phyloP scores from a whole-genome alignment of 257 asterid genomes.

The Leptodermis oblonga region DNA sequence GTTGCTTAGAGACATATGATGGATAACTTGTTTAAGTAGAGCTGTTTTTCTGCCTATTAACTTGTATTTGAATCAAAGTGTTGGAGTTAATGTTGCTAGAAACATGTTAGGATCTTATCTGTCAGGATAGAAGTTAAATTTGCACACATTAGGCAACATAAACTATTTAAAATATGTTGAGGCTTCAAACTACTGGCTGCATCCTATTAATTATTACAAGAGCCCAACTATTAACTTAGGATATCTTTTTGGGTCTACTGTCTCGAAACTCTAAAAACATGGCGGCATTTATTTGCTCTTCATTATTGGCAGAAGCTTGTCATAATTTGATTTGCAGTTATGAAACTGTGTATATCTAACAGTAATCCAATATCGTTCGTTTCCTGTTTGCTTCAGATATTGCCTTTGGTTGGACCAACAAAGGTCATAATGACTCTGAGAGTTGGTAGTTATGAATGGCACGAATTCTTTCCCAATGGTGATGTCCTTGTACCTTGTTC shows the following conservation, averaged over 20 bases:
- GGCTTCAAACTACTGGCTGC: neutral
- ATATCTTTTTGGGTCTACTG: neutral
- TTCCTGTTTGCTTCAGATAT: slow-evolving; percentile 42
- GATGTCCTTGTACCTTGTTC: slow-evolving; percentile 22
- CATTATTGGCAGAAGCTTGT: neutral
- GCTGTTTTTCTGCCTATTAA: neutral
- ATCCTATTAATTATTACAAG: neutral
- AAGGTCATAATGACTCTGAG: slow-evolving; percentile 55
- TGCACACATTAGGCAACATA: neutral
- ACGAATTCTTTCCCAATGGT: slow-evolving; percentile 92
- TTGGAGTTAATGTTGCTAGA: neutral
- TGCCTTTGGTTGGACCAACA: slow-evolving; percentile 94
- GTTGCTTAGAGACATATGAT: neutral
- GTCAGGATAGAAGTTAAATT: neutral
- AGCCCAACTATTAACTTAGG: neutral
- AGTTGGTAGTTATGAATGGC: slow-evolving; percentile 86
- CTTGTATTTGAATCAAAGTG: neutral
- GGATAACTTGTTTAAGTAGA: neutral
- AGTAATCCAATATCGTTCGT: slow-evolving; percentile 12
- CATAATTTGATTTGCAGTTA: slow-evolving; percentile 4
- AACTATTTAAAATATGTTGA: neutral
- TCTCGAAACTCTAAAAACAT: neutral
- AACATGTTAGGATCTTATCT: neutral
- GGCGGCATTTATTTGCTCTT: neutral
- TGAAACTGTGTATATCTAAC: slow-evolving; percentile 1